phyloP scores from a whole-genome alignment of 352 stramenopile genomes.

The Blastocystis hominis region DNA sequence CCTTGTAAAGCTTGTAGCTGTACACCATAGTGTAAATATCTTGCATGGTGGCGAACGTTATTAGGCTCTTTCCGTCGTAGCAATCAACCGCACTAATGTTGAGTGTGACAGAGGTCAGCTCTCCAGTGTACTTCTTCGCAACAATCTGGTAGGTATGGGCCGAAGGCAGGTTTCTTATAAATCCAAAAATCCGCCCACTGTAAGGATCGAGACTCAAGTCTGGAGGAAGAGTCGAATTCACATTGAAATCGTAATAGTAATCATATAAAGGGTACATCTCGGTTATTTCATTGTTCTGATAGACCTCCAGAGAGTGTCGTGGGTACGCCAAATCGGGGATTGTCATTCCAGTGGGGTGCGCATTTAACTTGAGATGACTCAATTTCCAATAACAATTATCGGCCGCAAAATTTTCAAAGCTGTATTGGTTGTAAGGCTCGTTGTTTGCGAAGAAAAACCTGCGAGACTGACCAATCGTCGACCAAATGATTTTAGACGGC shows the following conservation, averaged over 20 bases:
- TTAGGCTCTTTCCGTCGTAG: neutral
- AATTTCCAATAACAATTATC: slow-evolving; percentile 18
- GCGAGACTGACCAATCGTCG: neutral
- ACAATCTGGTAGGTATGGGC: neutral
- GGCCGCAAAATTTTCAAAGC: neutral
- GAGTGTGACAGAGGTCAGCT: neutral
- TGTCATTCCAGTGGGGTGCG: neutral
- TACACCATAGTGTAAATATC: neutral
- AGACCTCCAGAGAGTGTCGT: neutral
- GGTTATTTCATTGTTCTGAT: neutral
- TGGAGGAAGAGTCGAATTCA: neutral
- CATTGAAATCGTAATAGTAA: neutral
- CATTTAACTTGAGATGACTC: neutral
- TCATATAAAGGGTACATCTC: neutral
- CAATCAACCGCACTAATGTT: neutral
- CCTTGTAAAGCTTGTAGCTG: slow-evolving; percentile 23
- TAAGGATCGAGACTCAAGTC: neutral
- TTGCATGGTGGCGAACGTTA: neutral
- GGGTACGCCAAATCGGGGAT: neutral
- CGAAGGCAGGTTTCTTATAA: neutral
- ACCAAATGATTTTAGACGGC: neutral
- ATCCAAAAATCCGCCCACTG: neutral
- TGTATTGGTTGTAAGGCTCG: slow-evolving; percentile 26
- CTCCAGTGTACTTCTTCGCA: neutral
- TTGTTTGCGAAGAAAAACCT: slow-evolving; percentile 1